Evolutionary conservation across 139 green algal genomes (phyloP).

Genomic region (Chlorella sp.): DNA sequence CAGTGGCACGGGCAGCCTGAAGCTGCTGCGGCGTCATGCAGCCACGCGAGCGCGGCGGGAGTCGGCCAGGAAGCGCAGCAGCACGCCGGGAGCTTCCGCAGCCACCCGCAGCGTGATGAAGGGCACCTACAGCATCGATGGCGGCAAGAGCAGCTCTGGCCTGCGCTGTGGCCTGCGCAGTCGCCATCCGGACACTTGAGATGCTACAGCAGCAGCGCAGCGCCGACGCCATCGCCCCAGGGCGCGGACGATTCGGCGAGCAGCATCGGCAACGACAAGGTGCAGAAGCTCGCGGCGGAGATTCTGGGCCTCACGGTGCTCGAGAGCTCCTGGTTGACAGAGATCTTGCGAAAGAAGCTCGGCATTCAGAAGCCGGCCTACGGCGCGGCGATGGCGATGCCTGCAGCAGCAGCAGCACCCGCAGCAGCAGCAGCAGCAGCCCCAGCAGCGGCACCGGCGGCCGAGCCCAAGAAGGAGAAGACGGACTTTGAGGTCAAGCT

Average conservation of each 20-base stretch:
- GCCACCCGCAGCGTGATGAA: too few species aligned
- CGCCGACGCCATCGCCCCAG: not conserved
- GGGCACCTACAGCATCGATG: too few species aligned
- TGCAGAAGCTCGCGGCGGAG: constrained; percentile 59
- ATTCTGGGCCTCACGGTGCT: constrained; percentile 70
- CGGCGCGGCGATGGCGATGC: constrained; percentile 30
- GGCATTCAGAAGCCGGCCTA: constrained; percentile 40
- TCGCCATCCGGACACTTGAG: not conserved
- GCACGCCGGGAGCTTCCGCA: too few species aligned
- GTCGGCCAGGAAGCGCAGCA: too few species aligned
- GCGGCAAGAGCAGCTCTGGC: too few species aligned
- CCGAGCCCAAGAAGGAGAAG: constrained; percentile 40
- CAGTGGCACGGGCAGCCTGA: too few species aligned
- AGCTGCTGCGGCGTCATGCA: too few species aligned
- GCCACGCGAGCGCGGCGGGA: too few species aligned
- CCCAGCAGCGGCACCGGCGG: constrained; percentile 16
- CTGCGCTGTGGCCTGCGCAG: too few species aligned
- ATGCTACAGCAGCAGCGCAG: not conserved
- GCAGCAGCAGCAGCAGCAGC: constrained; percentile 9
- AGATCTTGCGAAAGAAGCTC: constrained; percentile 64
- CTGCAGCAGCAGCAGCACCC: constrained; percentile 19
- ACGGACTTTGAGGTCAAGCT: constrained; percentile 96
- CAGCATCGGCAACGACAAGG: constrained; percentile 31
- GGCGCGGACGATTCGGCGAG: too few species aligned
- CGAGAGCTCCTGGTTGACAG: constrained; percentile 65